Conservation (phyloP, 768 basidiomycete species). For the Tylopilus felleus region DNA sequence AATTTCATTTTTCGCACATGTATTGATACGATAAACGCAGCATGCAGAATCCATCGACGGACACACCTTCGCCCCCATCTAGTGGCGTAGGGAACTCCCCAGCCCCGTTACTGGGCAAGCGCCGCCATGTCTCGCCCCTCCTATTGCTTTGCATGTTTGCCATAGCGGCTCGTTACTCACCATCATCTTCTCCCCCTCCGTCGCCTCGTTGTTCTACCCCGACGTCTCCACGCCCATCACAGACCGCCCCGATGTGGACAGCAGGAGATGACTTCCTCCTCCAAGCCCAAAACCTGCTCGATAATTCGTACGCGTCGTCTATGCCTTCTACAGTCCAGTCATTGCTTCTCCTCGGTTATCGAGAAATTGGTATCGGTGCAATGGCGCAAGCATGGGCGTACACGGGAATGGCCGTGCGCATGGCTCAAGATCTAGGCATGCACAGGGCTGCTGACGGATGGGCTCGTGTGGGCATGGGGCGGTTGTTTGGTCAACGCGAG, state of each 20-base stretch:
- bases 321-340: constrained; percentile 75
- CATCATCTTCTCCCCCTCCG: constrained; percentile 24
- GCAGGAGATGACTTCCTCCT: constrained; percentile 74
- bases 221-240: constrained; percentile 37
- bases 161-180: constrained; percentile 70
- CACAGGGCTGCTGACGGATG: constrained; percentile 79
- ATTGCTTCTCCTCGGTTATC: constrained; percentile 74
- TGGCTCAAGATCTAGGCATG: constrained; percentile 88
- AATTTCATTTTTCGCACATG: not conserved
- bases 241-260: constrained; percentile 68
- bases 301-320: constrained; percentile 66
- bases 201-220: constrained; percentile 29
- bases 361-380: constrained; percentile 84
- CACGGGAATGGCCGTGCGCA: constrained; percentile 85
- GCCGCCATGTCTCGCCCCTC: constrained; percentile 54
- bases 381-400: constrained; percentile 90
- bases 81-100: constrained; percentile 22
- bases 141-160: constrained; percentile 83
- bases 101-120: constrained; percentile 40
- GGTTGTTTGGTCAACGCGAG: constrained; percentile 57
- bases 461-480: constrained; percentile 55
- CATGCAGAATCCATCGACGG: constrained; percentile 23
- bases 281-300: constrained; percentile 62
- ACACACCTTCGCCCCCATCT: constrained; percentile 33
- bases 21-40: constrained; percentile 9